Evolutionary conservation across 345 rosid species (phyloP), one percentile per base, ranked within the genome.

Genomic region (Salix koriyanagi): DNA sequence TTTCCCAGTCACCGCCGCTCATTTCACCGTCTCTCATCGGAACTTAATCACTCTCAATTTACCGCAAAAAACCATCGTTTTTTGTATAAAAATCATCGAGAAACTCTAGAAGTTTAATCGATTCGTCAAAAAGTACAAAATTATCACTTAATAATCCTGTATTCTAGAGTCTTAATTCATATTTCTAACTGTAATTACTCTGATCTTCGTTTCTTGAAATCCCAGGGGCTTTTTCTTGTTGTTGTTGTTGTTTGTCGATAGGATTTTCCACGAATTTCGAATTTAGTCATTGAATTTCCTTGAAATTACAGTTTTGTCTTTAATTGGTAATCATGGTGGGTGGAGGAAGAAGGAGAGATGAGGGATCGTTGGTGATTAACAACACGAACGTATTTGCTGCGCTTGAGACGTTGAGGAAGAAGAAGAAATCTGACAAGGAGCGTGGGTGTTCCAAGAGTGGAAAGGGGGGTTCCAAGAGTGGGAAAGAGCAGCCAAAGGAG

Each of bases 301-400:
- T 28, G 9, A 39, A 70, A 50, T 50, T 50, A 50, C 36, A 50
- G 16, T 50, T 70, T 50, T 70, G n/a, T 58, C 42, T n/a, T 23
- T 19, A 44, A 58, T 23, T n/a, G 61, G 26, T 56, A n/a, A 58
- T 58, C 64, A 74, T 74, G 76, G 76, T 28, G 44, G 85, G 82
- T 6, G 79, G 83, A 62, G 74, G 71, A 69, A n/a, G 83, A 39
- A 75, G 76, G 79, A 84, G 82, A 61, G 82, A 81, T n/a, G 86
- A 84, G 30, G 83, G 81, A 21, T 84, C 86, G 32, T 41, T 84
- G 80, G 84, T 78, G 71, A 68, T 84, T 61, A 80, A 84, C 73
- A 84, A 62, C 74, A 84, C 80, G 71, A 84, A 84, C 69, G 86
- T 78, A 28, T 84, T 84, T 60, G 86, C 86, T 1, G 86, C 86